These are phyloP conservation scores for Ambispora gerdemannii DNA, from an alignment of 192 early-diverging fungal species.

Conservation along the genomic window DNA sequence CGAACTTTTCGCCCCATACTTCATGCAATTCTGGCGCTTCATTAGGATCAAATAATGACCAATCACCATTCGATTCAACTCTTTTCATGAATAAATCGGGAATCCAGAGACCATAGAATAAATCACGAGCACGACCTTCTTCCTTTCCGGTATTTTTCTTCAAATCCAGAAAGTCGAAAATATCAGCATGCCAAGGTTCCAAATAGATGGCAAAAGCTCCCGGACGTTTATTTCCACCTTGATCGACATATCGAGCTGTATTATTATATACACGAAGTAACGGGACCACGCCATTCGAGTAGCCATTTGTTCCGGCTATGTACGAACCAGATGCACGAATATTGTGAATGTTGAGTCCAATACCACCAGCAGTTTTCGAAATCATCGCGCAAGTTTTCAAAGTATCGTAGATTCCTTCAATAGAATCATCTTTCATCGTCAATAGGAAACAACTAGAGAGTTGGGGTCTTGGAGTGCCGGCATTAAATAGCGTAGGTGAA, in stretches of 20 bases:
- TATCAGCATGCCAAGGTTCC: constrained; percentile 98
- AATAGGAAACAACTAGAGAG: constrained; percentile 93
- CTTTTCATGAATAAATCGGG: constrained; percentile 97
- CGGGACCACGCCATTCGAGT: constrained; percentile 93
- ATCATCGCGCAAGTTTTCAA: constrained; percentile 97
- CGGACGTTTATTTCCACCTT: constrained; percentile 98
- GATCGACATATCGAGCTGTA: constrained; percentile 98
- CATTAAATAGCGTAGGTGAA: constrained; percentile 96
- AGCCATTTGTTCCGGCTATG: constrained; percentile 97
- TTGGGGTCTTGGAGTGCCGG: constrained; percentile 94
- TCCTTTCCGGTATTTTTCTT: constrained; percentile 99
- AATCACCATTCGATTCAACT: constrained; percentile 90
- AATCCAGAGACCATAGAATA: constrained; percentile 98
- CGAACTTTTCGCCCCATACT: constrained; percentile 92
- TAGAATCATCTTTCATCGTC: constrained; percentile 94
- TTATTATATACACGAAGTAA: constrained; percentile 99
- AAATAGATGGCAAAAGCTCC: constrained; percentile 98
- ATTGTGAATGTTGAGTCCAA: constrained; percentile 96
- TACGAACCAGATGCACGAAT: constrained; percentile 94
- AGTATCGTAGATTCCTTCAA: constrained; percentile 98
- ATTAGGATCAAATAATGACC: constrained; percentile 92
- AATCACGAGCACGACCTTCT: constrained; percentile 91
- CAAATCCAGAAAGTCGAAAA: constrained; percentile 95
- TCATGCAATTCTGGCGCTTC: constrained; percentile 90
- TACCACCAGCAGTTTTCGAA: constrained; percentile 96